Evolutionary conservation across 176 grass and related monocot species (phyloP), one percentile per base, ranked within the genome.

Genomic region (Raddia guianensis): DNA sequence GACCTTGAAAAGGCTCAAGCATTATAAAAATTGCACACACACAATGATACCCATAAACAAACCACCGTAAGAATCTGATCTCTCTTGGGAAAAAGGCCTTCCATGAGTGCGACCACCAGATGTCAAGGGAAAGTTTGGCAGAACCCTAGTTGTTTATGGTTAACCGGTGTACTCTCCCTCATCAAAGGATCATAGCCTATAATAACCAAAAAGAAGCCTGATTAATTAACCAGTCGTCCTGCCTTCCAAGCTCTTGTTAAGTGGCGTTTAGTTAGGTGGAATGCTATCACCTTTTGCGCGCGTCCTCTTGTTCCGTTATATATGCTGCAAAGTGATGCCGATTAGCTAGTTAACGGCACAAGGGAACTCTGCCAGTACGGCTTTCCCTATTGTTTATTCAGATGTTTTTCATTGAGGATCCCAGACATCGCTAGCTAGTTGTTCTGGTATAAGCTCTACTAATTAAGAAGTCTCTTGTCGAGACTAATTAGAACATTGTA

Each of bases 281-380:
- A 68, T 85, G 76, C 27, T 27, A 27, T 70, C 43, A 71, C 82
- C 81, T 76, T 80, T 73, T 9, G 37, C n/a, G n/a, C n/a, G n/a
- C 19, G 34, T 80, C 56, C 37, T 40, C 37, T 85, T 85, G 82
- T 89, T 69, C 59, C 14, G 77, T 77, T 89, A 40, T 40, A 40
- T 40, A 77, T 70, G 70, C 13, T 65, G 12, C 59, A 37, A 49
- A 18, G 50, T 71, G 5, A 54, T 11, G 65, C 9, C 65, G 56
- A 81, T 76, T 76, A 85, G 71, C 71, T 85, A 70, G 87, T 84
- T 84, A 80, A 84, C 87, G 81, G 76, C 63, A 70, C 40, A 84
- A 69, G 71, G 63, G 21, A 18, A 62, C 12, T 79, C 75, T 61
- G 48, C 19, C 45, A 51, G 37, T 40, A 49, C 46, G 27, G 8